These are phyloP conservation scores for Metschnikowia picachoensis DNA, from an alignment of 805 yeast genomes.

Conservation along the genomic window DNA sequence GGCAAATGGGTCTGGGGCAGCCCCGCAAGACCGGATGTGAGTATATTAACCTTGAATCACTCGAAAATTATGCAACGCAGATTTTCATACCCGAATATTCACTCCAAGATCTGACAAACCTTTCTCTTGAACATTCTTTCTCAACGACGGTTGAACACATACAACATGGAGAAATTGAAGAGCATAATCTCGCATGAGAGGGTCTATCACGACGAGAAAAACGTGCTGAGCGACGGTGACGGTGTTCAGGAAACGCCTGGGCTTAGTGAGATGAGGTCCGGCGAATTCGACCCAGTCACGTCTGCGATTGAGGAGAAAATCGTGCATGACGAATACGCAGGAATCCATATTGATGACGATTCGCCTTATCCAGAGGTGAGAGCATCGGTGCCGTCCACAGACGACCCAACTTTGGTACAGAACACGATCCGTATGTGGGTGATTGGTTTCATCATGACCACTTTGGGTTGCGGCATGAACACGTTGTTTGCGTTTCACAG, in stretches of 20 bases:
- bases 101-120: neutral
- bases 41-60: neutral
- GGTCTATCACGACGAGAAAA: slow-evolving; percentile 13
- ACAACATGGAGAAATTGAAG: slow-evolving; percentile 17
- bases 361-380: slow-evolving; percentile 65
- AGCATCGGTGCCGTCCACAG: slow-evolving; percentile 52
- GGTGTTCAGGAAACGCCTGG: slow-evolving; percentile 2
- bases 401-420: slow-evolving; percentile 46
- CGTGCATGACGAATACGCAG: slow-evolving; percentile 18
- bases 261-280: slow-evolving; percentile 15
- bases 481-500: slow-evolving; percentile 54
- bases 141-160: no score
- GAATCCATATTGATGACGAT: slow-evolving; percentile 18
- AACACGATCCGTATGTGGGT: slow-evolving; percentile 57
- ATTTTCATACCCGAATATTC: no score
- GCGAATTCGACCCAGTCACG: slow-evolving; percentile 18
- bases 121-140: neutral
- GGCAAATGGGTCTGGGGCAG: neutral
- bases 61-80: no score
- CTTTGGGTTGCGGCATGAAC: slow-evolving; percentile 58
- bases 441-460: slow-evolving; percentile 45
- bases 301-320: slow-evolving; percentile 14
- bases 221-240: slow-evolving; percentile 7
- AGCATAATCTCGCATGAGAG: slow-evolving; percentile 8
- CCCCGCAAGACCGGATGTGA: neutral